Conservation (phyloP, 1,139 yeast genomes). For the Blastobotrys malaysiensis region DNA sequence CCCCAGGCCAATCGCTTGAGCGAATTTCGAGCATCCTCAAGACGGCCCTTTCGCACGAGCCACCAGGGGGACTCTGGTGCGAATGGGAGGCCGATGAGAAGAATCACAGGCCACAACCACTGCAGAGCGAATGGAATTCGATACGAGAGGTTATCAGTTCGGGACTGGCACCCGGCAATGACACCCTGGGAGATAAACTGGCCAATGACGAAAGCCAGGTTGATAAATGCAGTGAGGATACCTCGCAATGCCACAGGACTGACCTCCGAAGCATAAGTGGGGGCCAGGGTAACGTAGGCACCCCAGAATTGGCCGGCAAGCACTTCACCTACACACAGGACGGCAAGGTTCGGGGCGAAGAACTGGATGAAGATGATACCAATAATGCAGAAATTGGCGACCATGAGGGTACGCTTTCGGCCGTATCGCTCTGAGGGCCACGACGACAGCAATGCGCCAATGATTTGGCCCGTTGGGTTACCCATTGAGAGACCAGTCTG, state of each 20-base stretch:
- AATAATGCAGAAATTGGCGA: slow-evolving; percentile 19
- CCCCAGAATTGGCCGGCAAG: slow-evolving; percentile 46
- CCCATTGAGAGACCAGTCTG: slow-evolving; percentile 26
- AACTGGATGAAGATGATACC: slow-evolving; percentile 41
- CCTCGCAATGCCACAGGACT: slow-evolving; percentile 42
- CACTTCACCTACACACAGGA: slow-evolving; percentile 42
- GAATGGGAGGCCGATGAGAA: slow-evolving; percentile 41
- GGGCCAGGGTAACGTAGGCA: slow-evolving; percentile 41
- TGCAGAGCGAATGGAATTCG: slow-evolving; percentile 32
- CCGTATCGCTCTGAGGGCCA: slow-evolving; percentile 42
- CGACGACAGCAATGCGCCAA: slow-evolving; percentile 21
- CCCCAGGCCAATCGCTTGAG: slow-evolving; percentile 23
- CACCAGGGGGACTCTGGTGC: slow-evolving; percentile 31
- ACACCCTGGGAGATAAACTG: slow-evolving; percentile 42
- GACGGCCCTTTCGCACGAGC: slow-evolving; percentile 38
- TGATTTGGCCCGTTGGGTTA: slow-evolving; percentile 24
- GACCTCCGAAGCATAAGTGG: slow-evolving; percentile 45
- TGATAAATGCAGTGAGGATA: slow-evolving; percentile 40
- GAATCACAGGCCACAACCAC: slow-evolving; percentile 53
- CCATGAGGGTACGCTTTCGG: slow-evolving; percentile 42
- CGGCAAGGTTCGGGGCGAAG: slow-evolving; percentile 37
- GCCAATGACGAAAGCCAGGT: slow-evolving; percentile 43
- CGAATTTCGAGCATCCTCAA: slow-evolving; percentile 37
- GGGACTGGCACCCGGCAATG: slow-evolving; percentile 31
- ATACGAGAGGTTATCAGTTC: slow-evolving; percentile 15